Percentiles rank a stretch among this genome's conserved stretches.
phyloP scores from a whole-genome alignment of 257 asterid species.

The Craterostigma plantagineum region DNA sequence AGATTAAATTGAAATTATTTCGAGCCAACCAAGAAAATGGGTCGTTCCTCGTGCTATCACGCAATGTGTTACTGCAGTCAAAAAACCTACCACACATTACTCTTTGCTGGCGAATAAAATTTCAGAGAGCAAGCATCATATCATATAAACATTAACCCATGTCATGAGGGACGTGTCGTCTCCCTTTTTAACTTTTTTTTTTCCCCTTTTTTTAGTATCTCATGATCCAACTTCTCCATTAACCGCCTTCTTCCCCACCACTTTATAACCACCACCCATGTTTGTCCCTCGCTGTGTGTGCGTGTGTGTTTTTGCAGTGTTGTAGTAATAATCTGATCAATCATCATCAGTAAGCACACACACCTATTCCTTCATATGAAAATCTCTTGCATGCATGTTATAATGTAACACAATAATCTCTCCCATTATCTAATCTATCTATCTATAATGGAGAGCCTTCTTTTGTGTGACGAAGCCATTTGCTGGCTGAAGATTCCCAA shows the following conservation, averaged over 20 bases:
- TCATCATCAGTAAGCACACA: neutral
- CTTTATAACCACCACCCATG: neutral
- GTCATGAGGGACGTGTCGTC: slow-evolving; percentile 56
- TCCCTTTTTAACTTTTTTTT: too few relatives aligned
- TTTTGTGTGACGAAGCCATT: too few relatives aligned
- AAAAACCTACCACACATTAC: neutral
- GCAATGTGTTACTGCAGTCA: slow-evolving; percentile 41
- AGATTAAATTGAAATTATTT: too few relatives aligned
- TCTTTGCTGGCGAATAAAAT: slow-evolving; percentile 10
- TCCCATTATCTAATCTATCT: too few relatives aligned
- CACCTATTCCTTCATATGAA: too few relatives aligned
- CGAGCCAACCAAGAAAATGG: neutral
- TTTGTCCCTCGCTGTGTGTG: neutral
- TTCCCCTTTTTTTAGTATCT: slow-evolving; percentile 7
- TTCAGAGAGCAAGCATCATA: neutral
- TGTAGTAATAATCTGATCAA: neutral
- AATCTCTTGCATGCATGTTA: neutral
- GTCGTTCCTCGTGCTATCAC: slow-evolving; percentile 75
- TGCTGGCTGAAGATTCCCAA: too few relatives aligned
- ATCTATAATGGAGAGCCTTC: slow-evolving; percentile 27
- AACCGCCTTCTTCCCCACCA: slow-evolving; percentile 3
- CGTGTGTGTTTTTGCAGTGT: neutral
- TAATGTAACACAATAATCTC: too few relatives aligned
- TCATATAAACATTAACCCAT: slow-evolving; percentile 35
- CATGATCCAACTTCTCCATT: slow-evolving; percentile 2